Evolutionary conservation across 2,329 filamentous ascomycete genomes (phyloP), one percentile per base, ranked within the genome.

Genomic region (Dothidotthia symphoricarpi): DNA sequence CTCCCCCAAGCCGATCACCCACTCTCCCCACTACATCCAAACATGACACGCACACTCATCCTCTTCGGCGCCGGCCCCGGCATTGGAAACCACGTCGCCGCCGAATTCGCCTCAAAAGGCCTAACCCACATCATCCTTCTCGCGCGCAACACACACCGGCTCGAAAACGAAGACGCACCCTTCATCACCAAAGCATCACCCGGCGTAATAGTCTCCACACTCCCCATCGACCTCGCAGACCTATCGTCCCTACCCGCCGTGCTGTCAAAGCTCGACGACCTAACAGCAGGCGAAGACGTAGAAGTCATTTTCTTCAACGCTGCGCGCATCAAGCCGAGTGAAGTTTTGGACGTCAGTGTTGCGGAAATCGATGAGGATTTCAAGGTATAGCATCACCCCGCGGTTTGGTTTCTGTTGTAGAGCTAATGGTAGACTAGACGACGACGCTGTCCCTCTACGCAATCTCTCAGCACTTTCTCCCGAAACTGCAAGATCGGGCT

Each of bases 271-370:
- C 63, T 74, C 4, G 71, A 71, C n/a, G 17, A 31, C 0, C 32
- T 61, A 31, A 59, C 64, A 1, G 3, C 37, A 3, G 55, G 59
- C 3, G 61, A 62, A n/a, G 47, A 53, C 2, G 57, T 76, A 1
- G 71, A 76, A 31, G 71, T 70, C 15, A 63, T 78, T 3, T 69
- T 76, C 28, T 78, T 72, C 64, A 79, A 79, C 46, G 74, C 75
- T 0, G 76, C 75, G 3, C 58, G 72, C 0, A 71, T 78, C 1
- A 64, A 64, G 6, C 64, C 68, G 6, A 26, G 27, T 16, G 57
- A 64, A 3, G 60, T 74, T 1, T 54, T 78, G 6, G 61, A 68
- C 24, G 69, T 70, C 32, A 53, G 49, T 2, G 63, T 73, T 2
- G 61, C 69, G 28, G 70, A 74, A 12, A 69, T 79, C 8, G 60